A percentile compares a stretch with the other conserved stretches of the same genome.
These are phyloP conservation scores for Apium graveolens DNA, from an alignment of 129 eudicot genomes.

Conservation along the genomic window DNA sequence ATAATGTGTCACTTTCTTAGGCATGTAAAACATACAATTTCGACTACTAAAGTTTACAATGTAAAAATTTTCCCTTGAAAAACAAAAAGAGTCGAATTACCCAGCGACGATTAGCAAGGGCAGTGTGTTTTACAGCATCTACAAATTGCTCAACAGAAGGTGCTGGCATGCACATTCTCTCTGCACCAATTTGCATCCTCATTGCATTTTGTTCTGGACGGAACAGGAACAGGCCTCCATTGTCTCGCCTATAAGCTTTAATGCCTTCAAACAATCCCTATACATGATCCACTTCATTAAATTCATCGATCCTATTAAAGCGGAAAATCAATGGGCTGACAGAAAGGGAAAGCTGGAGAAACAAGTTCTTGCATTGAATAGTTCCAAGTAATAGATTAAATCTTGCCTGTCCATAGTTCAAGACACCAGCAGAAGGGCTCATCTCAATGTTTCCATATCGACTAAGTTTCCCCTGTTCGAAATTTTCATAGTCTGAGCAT, in stretches of 20 bases:
- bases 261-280: conserved; percentile 88
- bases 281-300: neutral
- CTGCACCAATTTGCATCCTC: conserved; percentile 83
- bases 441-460: conserved; percentile 57
- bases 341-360: neutral
- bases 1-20: neutral
- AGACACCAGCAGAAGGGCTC: conserved; percentile 85
- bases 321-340: neutral
- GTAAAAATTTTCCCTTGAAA: neutral
- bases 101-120: conserved; percentile 79
- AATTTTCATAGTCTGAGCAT: conserved; percentile 30
- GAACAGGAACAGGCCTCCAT: conserved; percentile 58
- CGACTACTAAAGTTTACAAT: too few relatives aligned
- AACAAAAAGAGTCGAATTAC: conserved; percentile 19
- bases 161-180: conserved; percentile 87
- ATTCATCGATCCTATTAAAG: neutral
- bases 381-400: neutral
- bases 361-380: neutral
- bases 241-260: conserved; percentile 64
- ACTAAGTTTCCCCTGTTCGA: conserved; percentile 43
- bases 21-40: neutral
- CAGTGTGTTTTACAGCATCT: conserved; percentile 76
- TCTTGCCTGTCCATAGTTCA: conserved; percentile 87
- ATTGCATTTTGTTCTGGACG: conserved; percentile 80
- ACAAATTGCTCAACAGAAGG: conserved; percentile 70